A percentile compares a stretch with the other conserved stretches of the same genome.
These are phyloP conservation scores for Fusarium sarcochroum DNA, from an alignment of 2,329 filamentous ascomycete species.

Conservation along the genomic window DNA sequence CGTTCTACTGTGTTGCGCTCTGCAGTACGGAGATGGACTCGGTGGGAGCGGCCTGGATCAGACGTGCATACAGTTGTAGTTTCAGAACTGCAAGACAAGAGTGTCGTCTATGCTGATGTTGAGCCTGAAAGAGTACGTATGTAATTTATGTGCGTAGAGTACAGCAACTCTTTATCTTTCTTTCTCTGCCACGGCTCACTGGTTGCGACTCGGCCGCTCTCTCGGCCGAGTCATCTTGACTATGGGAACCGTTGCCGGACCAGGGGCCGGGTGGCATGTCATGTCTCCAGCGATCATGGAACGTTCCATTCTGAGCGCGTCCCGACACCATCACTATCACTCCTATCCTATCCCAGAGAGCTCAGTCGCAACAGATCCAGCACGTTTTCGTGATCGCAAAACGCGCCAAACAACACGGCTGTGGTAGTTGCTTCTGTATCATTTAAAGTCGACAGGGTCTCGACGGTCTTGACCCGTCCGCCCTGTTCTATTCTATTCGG, in stretches of 20 bases:
- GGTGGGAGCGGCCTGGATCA: slow-evolving; percentile 12
- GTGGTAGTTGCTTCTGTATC: background rate
- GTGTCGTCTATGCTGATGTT: no score
- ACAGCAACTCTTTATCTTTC: background rate
- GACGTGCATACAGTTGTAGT: background rate
- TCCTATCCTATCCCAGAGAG: background rate
- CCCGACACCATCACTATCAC: background rate
- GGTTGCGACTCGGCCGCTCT: slow-evolving; percentile 30
- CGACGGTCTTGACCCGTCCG: background rate
- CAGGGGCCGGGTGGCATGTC: slow-evolving; percentile 34
- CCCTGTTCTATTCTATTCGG: background rate
- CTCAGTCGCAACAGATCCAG: slow-evolving; percentile 1
- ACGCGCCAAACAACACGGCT: background rate
- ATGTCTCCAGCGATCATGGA: slow-evolving; percentile 38
- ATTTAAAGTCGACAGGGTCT: background rate
- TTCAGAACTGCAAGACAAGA: no score
- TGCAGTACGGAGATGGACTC: slow-evolving; percentile 13
- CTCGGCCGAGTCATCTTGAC: slow-evolving; percentile 33
- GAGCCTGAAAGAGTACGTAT: no score
- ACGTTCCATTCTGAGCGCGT: slow-evolving; percentile 39
- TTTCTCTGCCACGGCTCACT: slow-evolving; percentile 3
- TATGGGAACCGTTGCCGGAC: slow-evolving; percentile 25
- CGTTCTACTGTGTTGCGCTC: slow-evolving; percentile 22
- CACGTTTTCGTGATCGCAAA: background rate
- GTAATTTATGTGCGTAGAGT: no score